phyloP scores from a whole-genome alignment of 805 yeast genomes.

The Candida takata region DNA sequence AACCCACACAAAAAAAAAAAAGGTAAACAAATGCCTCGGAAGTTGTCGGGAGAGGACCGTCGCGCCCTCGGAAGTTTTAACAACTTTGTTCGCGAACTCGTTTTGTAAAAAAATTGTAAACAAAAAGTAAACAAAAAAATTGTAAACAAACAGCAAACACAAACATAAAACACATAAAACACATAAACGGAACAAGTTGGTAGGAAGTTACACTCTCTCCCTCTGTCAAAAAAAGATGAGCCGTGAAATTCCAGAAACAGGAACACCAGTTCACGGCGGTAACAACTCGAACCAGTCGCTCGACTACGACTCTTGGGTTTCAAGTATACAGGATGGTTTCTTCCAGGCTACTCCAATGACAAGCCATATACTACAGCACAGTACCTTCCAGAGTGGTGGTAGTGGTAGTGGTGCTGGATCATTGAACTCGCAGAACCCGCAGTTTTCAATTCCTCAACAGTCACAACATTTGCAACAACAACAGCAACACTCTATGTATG shows the following conservation, averaged over 20 bases:
- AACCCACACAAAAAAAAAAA: neutral
- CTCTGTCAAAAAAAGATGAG: too few relatives aligned
- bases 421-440: neutral
- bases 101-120: neutral
- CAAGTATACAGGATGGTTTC: constrained; percentile 21
- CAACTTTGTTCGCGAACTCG: neutral
- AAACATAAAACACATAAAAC: too few relatives aligned
- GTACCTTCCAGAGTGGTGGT: constrained; percentile 1
- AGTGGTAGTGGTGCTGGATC: too few relatives aligned
- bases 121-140: constrained; percentile 1
- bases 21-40: neutral
- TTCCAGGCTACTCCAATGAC: constrained; percentile 23
- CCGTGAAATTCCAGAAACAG: neutral
- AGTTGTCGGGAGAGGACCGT: neutral
- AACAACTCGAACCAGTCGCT: constrained; percentile 11
- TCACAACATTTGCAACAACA: neutral
- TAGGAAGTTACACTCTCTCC: too few relatives aligned
- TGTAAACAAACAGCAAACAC: neutral
- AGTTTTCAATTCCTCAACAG: neutral
- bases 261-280: neutral
- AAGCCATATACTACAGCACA: constrained; percentile 16
- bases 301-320: constrained; percentile 25
- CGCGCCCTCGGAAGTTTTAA: neutral
- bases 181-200: too few relatives aligned
- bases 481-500: constrained; percentile 1